Percentiles rank a stretch among this genome's conserved stretches.
Conservation (phyloP, 2,329 filamentous ascomycete genomes). For the Chalaropsis thielavioides region DNA sequence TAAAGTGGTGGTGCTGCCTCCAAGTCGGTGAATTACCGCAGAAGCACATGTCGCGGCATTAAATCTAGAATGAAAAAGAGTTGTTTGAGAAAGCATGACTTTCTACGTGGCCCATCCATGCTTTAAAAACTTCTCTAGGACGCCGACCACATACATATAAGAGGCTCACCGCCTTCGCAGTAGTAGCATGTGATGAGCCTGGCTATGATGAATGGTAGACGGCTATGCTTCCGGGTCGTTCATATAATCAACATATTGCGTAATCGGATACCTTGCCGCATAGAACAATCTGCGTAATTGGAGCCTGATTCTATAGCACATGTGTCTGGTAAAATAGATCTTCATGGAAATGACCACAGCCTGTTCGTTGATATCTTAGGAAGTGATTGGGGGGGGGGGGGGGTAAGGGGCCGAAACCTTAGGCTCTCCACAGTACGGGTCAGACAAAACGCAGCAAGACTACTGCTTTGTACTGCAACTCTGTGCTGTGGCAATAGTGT, state of each 20-base stretch:
- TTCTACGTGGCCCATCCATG: background rate
- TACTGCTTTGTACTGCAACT: background rate
- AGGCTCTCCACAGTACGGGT: background rate
- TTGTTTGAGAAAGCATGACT: slow-evolving; percentile 2
- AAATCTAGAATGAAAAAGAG: background rate
- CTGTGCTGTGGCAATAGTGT: background rate
- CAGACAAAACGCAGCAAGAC: background rate
- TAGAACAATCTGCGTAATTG: background rate
- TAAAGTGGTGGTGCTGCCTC: background rate
- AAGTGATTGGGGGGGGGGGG: background rate
- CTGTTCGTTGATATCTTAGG: background rate
- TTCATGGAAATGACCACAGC: background rate
- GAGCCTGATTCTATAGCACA: background rate
- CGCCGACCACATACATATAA: background rate
- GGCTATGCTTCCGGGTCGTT: background rate
- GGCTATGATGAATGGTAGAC: background rate
- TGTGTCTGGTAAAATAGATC: background rate
- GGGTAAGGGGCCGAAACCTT: background rate
- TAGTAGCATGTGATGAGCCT: background rate
- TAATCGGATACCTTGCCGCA: background rate
- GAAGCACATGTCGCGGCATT: background rate
- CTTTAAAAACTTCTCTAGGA: background rate
- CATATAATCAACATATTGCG: background rate
- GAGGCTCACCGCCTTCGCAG: background rate
- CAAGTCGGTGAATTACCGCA: background rate